Conservation (phyloP, 2,329 filamentous ascomycete species). For the Colletotrichum cordylinicola region DNA sequence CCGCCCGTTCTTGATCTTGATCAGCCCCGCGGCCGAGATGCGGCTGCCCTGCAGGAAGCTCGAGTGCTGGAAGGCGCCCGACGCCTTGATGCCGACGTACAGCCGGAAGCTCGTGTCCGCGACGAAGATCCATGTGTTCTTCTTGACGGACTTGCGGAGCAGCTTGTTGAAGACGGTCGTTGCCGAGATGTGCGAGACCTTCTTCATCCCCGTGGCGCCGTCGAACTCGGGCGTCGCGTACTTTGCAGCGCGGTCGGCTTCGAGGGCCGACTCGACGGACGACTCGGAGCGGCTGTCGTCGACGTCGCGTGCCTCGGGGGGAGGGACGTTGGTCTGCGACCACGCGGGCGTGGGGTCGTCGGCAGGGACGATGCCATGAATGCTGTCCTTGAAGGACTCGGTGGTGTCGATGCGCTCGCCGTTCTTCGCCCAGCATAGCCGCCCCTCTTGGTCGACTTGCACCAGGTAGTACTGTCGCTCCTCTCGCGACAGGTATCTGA, state of each 20-base stretch:
- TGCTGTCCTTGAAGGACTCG: conserved; percentile 77
- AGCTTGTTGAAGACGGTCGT: conserved; percentile 80
- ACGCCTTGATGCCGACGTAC: conserved; percentile 90
- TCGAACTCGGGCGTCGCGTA: conserved; percentile 71
- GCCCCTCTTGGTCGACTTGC: conserved; percentile 74
- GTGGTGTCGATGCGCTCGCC: conserved; percentile 78
- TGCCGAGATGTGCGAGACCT: conserved; percentile 69
- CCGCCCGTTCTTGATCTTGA: conserved; percentile 83
- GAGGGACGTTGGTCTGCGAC: conserved; percentile 34
- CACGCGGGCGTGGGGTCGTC: conserved; percentile 66
- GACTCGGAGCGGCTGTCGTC: conserved; percentile 38
- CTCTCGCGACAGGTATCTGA: conserved; percentile 83
- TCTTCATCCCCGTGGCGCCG: conserved; percentile 60
- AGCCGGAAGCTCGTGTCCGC: conserved; percentile 84
- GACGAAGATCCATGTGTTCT: conserved; percentile 94
- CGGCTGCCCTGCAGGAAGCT: conserved; percentile 86
- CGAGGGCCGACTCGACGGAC: conserved; percentile 51
- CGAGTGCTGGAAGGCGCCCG: conserved; percentile 88
- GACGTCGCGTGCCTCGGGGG: conserved; percentile 18
- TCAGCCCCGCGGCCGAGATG: conserved; percentile 82
- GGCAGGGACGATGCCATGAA: conserved; percentile 72
- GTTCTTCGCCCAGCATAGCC: conserved; percentile 88
- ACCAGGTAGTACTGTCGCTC: conserved; percentile 85
- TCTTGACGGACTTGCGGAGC: conserved; percentile 78
- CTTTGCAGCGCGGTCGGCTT: conserved; percentile 66